Conservation (phyloP, 225 moss, liverwort and hornwort genomes). For the Antitrichia curtipendula region DNA sequence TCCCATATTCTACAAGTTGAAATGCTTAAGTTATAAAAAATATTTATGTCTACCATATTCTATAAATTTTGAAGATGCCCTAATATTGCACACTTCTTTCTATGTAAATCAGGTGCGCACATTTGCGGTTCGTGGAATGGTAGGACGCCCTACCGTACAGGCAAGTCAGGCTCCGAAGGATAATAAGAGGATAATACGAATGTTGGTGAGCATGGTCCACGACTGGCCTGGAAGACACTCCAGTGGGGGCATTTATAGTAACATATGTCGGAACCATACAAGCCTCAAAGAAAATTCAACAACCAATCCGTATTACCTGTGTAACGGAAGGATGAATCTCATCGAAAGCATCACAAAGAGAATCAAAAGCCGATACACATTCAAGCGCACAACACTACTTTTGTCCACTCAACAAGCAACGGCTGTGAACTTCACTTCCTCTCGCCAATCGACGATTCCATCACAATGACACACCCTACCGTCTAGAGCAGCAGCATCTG, state of each 20-base stretch:
- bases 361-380: background rate
- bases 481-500: background rate
- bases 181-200: background rate
- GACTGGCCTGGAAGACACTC: background rate
- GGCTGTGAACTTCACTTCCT: background rate
- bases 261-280: background rate
- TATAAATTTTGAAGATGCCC: background rate
- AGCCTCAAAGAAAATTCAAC: background rate
- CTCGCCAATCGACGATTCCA: background rate
- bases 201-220: background rate
- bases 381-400: background rate
- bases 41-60: too few species aligned
- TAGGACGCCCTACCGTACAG: background rate
- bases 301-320: background rate
- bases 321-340: background rate
- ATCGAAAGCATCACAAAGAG: background rate
- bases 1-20: too few species aligned
- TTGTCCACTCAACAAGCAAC: background rate
- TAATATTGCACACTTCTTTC: background rate
- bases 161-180: background rate
- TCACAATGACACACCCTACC: background rate
- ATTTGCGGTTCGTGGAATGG: background rate
- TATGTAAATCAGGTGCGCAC: background rate
- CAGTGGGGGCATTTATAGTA: background rate
- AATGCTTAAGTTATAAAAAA: too few species aligned